Base-by-base conservation (phyloP, 2,329 filamentous ascomycete genomes). In the Pseudocercospora vitis region DNA sequence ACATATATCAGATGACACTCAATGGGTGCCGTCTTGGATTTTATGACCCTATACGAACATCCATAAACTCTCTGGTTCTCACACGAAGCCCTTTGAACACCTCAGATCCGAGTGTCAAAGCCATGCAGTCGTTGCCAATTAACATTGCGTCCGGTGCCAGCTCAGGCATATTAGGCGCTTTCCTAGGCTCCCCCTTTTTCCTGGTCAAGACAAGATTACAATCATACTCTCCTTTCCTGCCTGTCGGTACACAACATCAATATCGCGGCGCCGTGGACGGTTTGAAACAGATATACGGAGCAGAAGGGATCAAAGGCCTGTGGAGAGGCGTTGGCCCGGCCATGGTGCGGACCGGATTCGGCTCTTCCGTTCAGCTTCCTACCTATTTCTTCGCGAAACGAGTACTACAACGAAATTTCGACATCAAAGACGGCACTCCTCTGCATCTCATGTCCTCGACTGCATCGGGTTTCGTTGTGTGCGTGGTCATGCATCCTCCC, bases 321-420 rank as follows among this genome's bases (percentile, higher is more conserved):
- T 99, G 97, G 74, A 82, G 94, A 53, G 94, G 94, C 53, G 89
- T 97, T 1, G 86, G 84, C 2, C 92, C 94, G 2, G 91, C 94
- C 18, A 96, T 96, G 89, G 89, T 99, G 58, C 81, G 94, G 54
- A 99, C 94, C 1, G 92, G 92, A 19, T 96, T 96, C 65, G 94
- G 94, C 47, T 95, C 89, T 73, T 94, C 90, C 4, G 94, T 97
- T 8, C 94, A 99, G 75, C 79, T 99, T 56, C 94, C 94, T 2
- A 99, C 94, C 29, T 99, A 99, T 73, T 99, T 97, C 75, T 94
- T 97, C 65, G 94, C 92, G 9, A 99, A 99, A 79, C 80, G 94
- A 57, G 79, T 88, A 64, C 76, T 99, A 63, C 81, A 89, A 55
- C 85, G 81, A 66, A 91, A 96, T 69, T 74, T 92, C 50, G 90